These are phyloP conservation scores for Hygrocybe punicea DNA, from an alignment of 768 basidiomycete species.

Conservation along the genomic window DNA sequence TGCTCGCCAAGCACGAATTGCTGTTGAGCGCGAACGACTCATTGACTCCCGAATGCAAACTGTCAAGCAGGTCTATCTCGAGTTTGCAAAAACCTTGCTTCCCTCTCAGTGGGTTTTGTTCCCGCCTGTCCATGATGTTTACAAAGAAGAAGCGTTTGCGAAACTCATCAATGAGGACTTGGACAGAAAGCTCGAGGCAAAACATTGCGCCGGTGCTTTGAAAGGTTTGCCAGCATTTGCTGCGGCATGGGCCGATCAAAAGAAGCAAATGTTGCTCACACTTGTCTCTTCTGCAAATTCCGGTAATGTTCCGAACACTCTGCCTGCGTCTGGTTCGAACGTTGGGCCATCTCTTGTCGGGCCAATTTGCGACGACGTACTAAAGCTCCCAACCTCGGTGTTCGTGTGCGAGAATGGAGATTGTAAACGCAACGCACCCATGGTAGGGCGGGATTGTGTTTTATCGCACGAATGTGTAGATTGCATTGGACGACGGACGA, in stretches of 20 bases:
- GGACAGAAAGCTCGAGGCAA: neutral
- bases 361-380: neutral
- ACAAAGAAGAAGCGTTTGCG: neutral
- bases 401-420: no score
- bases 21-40: slow-evolving; percentile 7
- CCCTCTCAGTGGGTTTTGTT: slow-evolving; percentile 26
- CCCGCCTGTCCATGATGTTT: slow-evolving; percentile 15
- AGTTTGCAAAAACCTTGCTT: slow-evolving; percentile 17
- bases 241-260: neutral
- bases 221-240: neutral
- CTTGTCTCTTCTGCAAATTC: neutral
- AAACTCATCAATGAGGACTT: neutral
- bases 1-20: slow-evolving; percentile 7
- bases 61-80: slow-evolving; percentile 14
- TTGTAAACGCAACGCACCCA: no score
- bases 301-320: neutral
- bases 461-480: no score
- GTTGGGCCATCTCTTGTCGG: neutral
- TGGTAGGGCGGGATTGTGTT: no score
- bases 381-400: no score
- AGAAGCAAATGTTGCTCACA: neutral
- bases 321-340: neutral
- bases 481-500: no score
- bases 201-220: neutral
- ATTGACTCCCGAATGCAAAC: slow-evolving; percentile 2